Evolutionary conservation across 75 land plant genomes (phyloP).

Genomic region (Pseudotsuga menziesii): DNA sequence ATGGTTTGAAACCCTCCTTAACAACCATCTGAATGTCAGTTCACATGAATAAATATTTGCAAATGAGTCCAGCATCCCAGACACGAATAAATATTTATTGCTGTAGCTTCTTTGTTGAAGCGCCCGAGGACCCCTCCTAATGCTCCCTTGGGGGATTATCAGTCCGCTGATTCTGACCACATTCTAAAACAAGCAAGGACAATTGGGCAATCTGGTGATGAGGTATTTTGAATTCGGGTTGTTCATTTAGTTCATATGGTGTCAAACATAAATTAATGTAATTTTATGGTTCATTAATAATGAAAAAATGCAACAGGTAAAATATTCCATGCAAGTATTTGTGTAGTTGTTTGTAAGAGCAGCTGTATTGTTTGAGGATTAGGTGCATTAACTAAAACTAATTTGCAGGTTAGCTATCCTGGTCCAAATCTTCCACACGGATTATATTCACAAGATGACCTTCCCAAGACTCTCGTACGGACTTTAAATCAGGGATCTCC

Average conservation of each 20-base stretch:
- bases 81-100: too few species aligned
- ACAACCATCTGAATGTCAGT: too few species aligned
- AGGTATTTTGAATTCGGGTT: not conserved
- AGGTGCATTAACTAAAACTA: slow-evolving; percentile 21
- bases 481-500: slow-evolving; percentile 68
- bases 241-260: not conserved
- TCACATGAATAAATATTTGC: too few species aligned
- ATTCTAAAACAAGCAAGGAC: slow-evolving; percentile 52
- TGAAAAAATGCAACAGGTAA: slow-evolving; percentile 28
- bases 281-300: slow-evolving; percentile 1
- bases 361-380: not conserved
- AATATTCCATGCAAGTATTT: not conserved
- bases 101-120: slow-evolving; percentile 58
- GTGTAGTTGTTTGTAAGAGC: not conserved
- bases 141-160: slow-evolving; percentile 58
- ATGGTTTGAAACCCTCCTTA: too few species aligned
- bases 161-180: slow-evolving; percentile 72
- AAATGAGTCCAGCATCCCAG: too few species aligned
- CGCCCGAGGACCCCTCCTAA: slow-evolving; percentile 64
- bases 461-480: slow-evolving; percentile 66
- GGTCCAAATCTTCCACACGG: slow-evolving; percentile 12
- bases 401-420: slow-evolving; percentile 59
- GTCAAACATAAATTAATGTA: not conserved
- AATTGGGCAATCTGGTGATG: slow-evolving; percentile 19
- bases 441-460: slow-evolving; percentile 46